These are phyloP conservation scores for Alloteropsis angusta DNA, from an alignment of 202 grass and related monocot genomes.

Conservation along the genomic window DNA sequence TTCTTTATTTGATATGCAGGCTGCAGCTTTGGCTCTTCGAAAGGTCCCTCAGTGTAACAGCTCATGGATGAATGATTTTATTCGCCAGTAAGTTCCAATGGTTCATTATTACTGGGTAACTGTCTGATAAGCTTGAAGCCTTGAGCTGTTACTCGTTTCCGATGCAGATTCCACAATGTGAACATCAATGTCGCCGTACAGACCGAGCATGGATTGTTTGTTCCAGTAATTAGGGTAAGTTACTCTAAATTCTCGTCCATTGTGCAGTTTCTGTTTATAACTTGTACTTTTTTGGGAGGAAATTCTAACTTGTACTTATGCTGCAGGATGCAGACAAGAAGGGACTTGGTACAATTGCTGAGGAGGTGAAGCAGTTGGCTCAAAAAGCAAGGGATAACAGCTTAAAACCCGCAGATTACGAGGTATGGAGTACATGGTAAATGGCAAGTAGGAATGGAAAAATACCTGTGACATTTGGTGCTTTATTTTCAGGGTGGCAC, in stretches of 20 bases:
- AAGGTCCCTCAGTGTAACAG: constrained; percentile 95
- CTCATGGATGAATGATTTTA: constrained; percentile 94
- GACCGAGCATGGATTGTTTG: constrained; percentile 92
- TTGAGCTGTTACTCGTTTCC: neutral
- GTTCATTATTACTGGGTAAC: neutral
- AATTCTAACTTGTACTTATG: constrained; percentile 10
- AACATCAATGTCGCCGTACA: constrained; percentile 95
- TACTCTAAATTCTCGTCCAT: neutral
- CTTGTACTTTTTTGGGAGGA: neutral
- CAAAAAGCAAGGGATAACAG: constrained; percentile 81
- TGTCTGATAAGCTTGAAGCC: neutral
- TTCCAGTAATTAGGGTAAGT: constrained; percentile 75
- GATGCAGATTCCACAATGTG: constrained; percentile 71
- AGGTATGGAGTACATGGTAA: constrained; percentile 37
- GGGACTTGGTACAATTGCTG: constrained; percentile 73
- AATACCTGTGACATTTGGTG: constrained; percentile 12
- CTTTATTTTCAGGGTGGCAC: constrained; percentile 67
- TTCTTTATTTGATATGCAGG: constrained; percentile 34
- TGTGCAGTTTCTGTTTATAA: neutral
- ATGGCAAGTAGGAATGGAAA: neutral
- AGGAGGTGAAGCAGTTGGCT: constrained; percentile 85
- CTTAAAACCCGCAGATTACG: constrained; percentile 89
- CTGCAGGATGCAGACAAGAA: constrained; percentile 93
- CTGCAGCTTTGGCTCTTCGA: constrained; percentile 83
- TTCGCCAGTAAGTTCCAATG: constrained; percentile 66